Base-by-base conservation (phyloP, 306 rosid genomes). In the Casuarina glauca region DNA sequence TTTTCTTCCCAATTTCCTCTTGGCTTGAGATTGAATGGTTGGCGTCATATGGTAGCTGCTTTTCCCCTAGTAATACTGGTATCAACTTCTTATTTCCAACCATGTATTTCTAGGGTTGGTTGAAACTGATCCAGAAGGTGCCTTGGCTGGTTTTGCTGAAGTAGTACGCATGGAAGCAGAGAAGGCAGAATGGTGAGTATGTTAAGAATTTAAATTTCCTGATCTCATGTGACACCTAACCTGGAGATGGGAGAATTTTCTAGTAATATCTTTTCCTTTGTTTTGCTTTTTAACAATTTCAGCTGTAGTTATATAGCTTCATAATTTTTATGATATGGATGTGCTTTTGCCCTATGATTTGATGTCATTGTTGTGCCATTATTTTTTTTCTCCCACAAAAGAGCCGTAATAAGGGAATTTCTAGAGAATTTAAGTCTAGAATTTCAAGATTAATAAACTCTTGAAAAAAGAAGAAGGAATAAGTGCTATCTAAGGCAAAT, bases 161-260 rank as follows among this genome's bases (percentile, higher is more conserved):
- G 98, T 95, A 38, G 91, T 95, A 63, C 75, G 80, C 57, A 95
- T 95, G 98, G 97, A 95, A 75, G 93, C 89, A 43, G 98, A 91
- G 41, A 95, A 95, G 86, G 97, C 98, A 19, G 97, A 92, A 82
- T 95, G 98, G 97, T 95, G 82, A 79, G 85, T 63, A 54, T 45
- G 70, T 76, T 80, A 15, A 10, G 11, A 26, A 45, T 48, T 70
- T 55, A 58, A 70, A 70, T 63, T 50, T 36, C 77, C 57, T 50
- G 49, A 77, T 79, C 79, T 69, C 46, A 13, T 48, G 32, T 5
- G 45, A 11, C 8, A 77, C 45, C 55, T 26, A 63, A 11, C 52
- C 20, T 48, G 70, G 58, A 69, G 55, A 49, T 53, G 46, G 36
- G 51, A 69, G 43, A 50, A 41, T 19, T 66, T 61, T 57, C 36